These are phyloP conservation scores for Chenopodium quinoa DNA, from an alignment of 148 eudicot genomes.

Conservation along the genomic window DNA sequence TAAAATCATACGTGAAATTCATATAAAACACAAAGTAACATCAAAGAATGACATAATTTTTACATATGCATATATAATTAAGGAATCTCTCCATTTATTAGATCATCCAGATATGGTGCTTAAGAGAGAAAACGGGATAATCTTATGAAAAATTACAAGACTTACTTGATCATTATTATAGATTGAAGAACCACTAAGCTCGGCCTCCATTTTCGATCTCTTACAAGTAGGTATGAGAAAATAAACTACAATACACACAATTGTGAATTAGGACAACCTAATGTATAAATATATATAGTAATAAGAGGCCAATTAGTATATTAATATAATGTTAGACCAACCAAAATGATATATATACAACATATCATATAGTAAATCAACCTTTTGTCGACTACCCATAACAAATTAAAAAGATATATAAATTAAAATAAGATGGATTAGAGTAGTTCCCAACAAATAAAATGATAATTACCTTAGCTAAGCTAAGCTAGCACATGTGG, in stretches of 20 bases:
- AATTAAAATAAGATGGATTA: constrained; percentile 16
- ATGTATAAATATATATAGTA: neutral
- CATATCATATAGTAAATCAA: neutral
- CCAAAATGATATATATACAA: neutral
- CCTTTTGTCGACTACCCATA: constrained; percentile 18
- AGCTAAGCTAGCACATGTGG: constrained; percentile 21
- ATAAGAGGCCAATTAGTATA: neutral
- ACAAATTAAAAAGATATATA: neutral
- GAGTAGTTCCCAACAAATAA: constrained; percentile 22
- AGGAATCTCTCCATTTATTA: neutral
- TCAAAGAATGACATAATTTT: too few relatives aligned
- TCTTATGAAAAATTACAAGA: neutral
- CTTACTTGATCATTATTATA: constrained; percentile 33
- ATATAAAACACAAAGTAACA: too few relatives aligned
- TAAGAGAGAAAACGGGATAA: neutral
- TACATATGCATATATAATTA: too few relatives aligned
- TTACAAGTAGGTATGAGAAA: neutral
- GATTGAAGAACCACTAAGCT: constrained; percentile 28
- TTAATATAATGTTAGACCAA: constrained; percentile 13
- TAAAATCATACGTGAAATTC: neutral
- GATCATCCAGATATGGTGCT: neutral
- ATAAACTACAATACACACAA: constrained; percentile 2
- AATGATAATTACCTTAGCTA: constrained; percentile 10
- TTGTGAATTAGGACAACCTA: constrained; percentile 29
- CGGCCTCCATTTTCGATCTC: constrained; percentile 20